Base-by-base conservation (phyloP, 495 filamentous ascomycete species). In the Aspergillus conjunctus region DNA sequence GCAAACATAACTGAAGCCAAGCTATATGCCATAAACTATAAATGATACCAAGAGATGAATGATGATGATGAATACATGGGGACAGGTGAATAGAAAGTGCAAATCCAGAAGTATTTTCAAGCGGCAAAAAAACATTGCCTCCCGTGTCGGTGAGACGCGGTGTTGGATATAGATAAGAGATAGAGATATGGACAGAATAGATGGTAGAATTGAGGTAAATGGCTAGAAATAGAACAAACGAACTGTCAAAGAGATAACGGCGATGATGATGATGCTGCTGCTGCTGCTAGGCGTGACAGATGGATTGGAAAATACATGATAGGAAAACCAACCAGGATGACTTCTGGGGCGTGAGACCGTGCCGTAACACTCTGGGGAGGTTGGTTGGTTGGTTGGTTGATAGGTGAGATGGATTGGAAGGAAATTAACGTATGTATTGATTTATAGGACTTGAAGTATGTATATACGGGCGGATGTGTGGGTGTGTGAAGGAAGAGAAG, bases 51-150 rank as follows among this genome's bases (percentile, higher is more conserved):
- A 41, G 9, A 34, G 18, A 53, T 3, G 2, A 18, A 26, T 15
- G 52, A 30, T 22, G 52, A 6, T 14, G 10, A 48, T 43, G 41
- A 21, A 54, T 54, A 54, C 34, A 55, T 14, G 48, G n/a, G n/a
- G 22, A 57, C 43, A 30, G 43, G 22, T 20, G 37, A 48, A 55
- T 34, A 44, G 52, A 55, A 26, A 55, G 34, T 10, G 10, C 31
- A 53, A 18, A 53, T 14, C 8, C 8, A 17, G 10, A 46, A 46
- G 17, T 18, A 46, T n/a, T 9, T n/a, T 48, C 20, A 18, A 46
- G 18, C 15, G 18, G 18, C 21, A 48, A 46, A 48, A 48, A 43
- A 43, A 51, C n/a, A n/a, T n/a, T n/a, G n/a, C n/a, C n/a, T n/a
- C n/a, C n/a, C n/a, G 20, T 26, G 5, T 5, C 5, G 2, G 26